Evolutionary conservation across 495 filamentous ascomycete species (phyloP).

Genomic region (Hypoxylon lienhwacheense): DNA sequence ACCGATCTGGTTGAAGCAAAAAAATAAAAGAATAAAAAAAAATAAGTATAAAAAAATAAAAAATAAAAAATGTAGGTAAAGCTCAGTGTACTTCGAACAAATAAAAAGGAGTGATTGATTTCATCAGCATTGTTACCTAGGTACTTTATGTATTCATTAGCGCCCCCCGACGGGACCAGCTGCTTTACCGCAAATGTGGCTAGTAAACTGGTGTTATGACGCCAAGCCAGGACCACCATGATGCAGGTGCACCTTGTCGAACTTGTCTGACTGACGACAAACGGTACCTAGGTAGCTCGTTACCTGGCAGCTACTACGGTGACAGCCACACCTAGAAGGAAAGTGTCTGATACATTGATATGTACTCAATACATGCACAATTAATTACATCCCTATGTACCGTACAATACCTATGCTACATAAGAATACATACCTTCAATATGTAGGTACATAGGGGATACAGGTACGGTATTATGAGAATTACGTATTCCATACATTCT

Average conservation of each 20-base stretch:
- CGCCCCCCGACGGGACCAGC: no score
- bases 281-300: background rate
- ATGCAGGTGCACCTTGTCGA: no score
- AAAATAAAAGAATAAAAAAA: conserved; percentile 11
- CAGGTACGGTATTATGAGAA: background rate
- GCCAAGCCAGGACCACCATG: conserved; percentile 29
- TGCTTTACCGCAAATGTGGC: conserved; percentile 27
- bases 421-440: background rate
- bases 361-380: background rate
- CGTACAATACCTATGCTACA: background rate
- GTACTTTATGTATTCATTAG: no score
- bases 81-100: conserved; percentile 2
- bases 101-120: conserved; percentile 28
- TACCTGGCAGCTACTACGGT: conserved; percentile 15
- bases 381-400: no score
- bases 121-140: conserved; percentile 24
- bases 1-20: conserved; percentile 31
- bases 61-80: no score
- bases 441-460: background rate
- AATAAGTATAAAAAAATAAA: no score
- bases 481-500: no score
- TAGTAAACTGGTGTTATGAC: conserved; percentile 32
- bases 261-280: conserved; percentile 19
- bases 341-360: background rate
- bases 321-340: conserved; percentile 17